Percentiles rank a stretch among this genome's conserved stretches.
Conservation (phyloP, 164 flowering plant genomes). For the Magnolia officinalis region DNA sequence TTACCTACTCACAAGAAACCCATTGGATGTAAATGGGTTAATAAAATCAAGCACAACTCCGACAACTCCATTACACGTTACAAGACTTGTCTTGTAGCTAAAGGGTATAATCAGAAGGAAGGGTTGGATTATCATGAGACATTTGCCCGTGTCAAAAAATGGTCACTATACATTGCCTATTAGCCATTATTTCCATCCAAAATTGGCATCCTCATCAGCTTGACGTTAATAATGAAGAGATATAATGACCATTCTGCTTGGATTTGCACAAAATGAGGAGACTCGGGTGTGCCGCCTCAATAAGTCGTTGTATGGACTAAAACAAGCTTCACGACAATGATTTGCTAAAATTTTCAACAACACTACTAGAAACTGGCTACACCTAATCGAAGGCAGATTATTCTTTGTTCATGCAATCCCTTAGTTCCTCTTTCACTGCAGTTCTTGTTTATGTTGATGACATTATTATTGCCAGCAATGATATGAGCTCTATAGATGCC, state of each 20-base stretch:
- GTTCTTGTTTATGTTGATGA: conserved; percentile 2
- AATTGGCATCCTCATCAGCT: too few species aligned
- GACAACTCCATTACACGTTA: too few species aligned
- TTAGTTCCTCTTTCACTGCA: neutral
- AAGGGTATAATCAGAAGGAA: too few species aligned
- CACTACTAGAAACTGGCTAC: neutral
- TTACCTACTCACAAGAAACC: too few species aligned
- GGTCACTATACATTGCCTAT: too few species aligned
- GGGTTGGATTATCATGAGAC: neutral
- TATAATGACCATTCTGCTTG: neutral
- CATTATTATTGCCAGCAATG: neutral
- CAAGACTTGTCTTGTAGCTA: too few species aligned
- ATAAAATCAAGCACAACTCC: neutral
- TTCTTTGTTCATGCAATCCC: neutral
- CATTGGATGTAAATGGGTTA: too few species aligned
- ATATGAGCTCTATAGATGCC: neutral
- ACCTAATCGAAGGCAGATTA: neutral
- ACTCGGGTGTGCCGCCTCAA: neutral
- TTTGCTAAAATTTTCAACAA: neutral
- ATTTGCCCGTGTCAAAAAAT: too few species aligned
- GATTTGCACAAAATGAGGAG: neutral
- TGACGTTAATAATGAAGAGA: neutral
- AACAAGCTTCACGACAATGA: neutral
- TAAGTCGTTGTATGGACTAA: conserved; percentile 1
- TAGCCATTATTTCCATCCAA: too few species aligned